Evolutionary conservation across 768 basidiomycete genomes (phyloP).

Genomic region (Tubosaeta sp.): DNA sequence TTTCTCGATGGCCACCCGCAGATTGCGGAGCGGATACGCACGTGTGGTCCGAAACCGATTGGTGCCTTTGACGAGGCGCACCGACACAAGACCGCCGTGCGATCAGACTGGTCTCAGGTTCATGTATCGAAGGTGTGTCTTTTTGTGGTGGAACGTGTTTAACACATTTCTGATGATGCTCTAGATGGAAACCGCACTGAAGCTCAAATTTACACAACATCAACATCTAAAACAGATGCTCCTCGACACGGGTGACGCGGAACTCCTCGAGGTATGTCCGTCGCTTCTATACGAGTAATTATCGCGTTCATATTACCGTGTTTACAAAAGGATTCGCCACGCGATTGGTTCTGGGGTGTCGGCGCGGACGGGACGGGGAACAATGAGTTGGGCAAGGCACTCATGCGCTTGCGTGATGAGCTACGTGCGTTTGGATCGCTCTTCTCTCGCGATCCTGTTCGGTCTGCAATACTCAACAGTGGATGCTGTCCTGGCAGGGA

Average conservation of each 20-base stretch:
- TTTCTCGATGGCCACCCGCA: constrained; percentile 57
- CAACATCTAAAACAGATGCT: constrained; percentile 52
- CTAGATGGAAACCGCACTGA: constrained; percentile 62
- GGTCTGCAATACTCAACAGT: constrained; percentile 2
- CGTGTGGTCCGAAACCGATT: constrained; percentile 55
- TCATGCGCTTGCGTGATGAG: constrained; percentile 57
- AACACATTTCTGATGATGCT: neutral
- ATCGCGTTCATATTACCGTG: neutral
- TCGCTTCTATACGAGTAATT: neutral
- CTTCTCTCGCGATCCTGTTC: neutral
- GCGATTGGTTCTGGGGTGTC: constrained; percentile 74
- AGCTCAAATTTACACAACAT: constrained; percentile 72
- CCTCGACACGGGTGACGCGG: constrained; percentile 59
- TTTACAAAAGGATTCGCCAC: constrained; percentile 56
- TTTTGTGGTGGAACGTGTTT: neutral
- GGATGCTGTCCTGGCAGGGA: constrained; percentile 1
- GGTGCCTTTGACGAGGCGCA: constrained; percentile 65
- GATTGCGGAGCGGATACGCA: constrained; percentile 67
- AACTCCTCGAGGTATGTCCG: constrained; percentile 59
- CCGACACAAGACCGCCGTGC: constrained; percentile 57
- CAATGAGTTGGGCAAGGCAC: constrained; percentile 70
- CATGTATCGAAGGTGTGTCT: constrained; percentile 53
- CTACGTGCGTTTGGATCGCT: constrained; percentile 35
- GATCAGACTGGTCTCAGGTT: constrained; percentile 64
- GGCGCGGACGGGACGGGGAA: constrained; percentile 62